Evolutionary conservation across 192 early-diverging fungal species (phyloP).

Genomic region (Coemansia sp.): DNA sequence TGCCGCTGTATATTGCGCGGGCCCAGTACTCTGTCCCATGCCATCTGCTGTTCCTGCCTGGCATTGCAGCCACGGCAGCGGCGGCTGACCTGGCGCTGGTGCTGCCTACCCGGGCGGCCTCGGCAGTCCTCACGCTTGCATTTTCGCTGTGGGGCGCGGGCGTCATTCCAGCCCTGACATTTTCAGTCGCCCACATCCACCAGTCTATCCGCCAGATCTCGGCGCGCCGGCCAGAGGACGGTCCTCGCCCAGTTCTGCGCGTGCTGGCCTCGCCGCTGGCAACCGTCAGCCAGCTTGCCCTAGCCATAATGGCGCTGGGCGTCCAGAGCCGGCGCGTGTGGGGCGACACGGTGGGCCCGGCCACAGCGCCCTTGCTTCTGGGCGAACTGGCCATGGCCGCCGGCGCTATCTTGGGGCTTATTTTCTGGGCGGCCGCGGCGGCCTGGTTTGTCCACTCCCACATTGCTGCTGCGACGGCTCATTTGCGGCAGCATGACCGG

Average conservation of each 20-base stretch:
- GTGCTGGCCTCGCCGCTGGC: slow-evolving; percentile 8
- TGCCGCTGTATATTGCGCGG: neutral
- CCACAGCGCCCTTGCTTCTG: slow-evolving; percentile 26
- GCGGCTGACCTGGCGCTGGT: slow-evolving; percentile 23
- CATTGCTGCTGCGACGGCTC: neutral
- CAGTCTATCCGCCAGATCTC: neutral
- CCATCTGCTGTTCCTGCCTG: slow-evolving; percentile 16
- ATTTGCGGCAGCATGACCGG: neutral
- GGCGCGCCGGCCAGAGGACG: no score
- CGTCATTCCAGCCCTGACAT: slow-evolving; percentile 6
- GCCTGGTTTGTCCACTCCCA: slow-evolving; percentile 28
- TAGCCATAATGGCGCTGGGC: slow-evolving; percentile 28
- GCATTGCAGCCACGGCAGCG: neutral
- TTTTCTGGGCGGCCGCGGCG: slow-evolving; percentile 22
- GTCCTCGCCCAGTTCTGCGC: no score
- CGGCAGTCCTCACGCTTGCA: slow-evolving; percentile 4
- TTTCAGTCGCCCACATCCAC: slow-evolving; percentile 8
- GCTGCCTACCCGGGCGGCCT: slow-evolving; percentile 1
- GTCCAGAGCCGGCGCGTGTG: slow-evolving; percentile 33
- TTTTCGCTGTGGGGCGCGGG: slow-evolving; percentile 23
- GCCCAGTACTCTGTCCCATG: neutral
- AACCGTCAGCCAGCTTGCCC: slow-evolving; percentile 12
- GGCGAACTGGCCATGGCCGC: slow-evolving; percentile 39
- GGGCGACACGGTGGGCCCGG: slow-evolving; percentile 18
- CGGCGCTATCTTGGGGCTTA: slow-evolving; percentile 31